Evolutionary conservation across 371 early-diverging fungal species (phyloP), one percentile per base, ranked within the genome.

Genomic region (Mucor irregularis): DNA sequence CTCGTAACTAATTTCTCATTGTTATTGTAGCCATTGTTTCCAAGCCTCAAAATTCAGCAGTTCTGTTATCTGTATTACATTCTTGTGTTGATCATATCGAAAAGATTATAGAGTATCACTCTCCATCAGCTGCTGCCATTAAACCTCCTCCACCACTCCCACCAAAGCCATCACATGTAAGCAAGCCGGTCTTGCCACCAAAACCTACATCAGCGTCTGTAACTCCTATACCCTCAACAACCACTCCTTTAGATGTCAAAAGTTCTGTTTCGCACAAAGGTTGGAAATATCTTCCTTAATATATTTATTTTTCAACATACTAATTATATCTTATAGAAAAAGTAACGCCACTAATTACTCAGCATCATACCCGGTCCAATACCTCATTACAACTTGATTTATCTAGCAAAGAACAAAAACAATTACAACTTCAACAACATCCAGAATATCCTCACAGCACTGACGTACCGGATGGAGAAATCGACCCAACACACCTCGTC

Each of bases 401-500:
- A 39, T 29, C 49, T 2, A 13, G 39, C 19, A n/a, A n/a, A n/a
- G n/a, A n/a, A n/a, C n/a, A n/a, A n/a, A n/a, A n/a, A n/a, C n/a
- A n/a, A n/a, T n/a, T n/a, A n/a, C n/a, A n/a, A n/a, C n/a, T n/a
- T n/a, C n/a, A 31, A 31, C 39, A 17, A 39, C 16, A 19, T 21
- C 39, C 17, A 8, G 42, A 42, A 42, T 42, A 6, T 11, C n/a
- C 19, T 14, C 38, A 37, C 8, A 29, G n/a, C 25, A 31, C 33
- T 26, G 42, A 53, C 34, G 61, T 69, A n/a, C 68, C 73, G 10
- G 72, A 73, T 17, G 78, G 71, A 17, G 65, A 69, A 31, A 52
- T 77, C 8, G 73, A 79, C 38, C 73, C 80, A 5, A 63, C 55
- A 4, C 60, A 71, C 25, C 56, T 79, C 10, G 74, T 69, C 5